A percentile compares a stretch with the other conserved stretches of the same genome.
These are phyloP conservation scores for Calycina herbarum DNA, from an alignment of 2,329 filamentous ascomycete genomes.

Conservation along the genomic window DNA sequence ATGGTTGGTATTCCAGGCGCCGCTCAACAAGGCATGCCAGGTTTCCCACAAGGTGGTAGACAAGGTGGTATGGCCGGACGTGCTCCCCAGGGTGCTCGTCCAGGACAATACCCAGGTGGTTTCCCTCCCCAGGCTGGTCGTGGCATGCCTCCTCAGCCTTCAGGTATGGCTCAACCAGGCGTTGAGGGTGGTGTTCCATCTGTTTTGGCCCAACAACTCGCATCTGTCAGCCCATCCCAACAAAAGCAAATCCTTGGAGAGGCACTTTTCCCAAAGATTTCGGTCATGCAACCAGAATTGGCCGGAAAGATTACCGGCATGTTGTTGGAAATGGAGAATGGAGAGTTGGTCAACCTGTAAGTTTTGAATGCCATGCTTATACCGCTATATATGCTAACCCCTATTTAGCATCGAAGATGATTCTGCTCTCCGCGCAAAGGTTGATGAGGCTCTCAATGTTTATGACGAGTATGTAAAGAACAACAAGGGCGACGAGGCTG, in stretches of 20 bases:
- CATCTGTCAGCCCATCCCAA: constrained; percentile 60
- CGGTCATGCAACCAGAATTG: constrained; percentile 88
- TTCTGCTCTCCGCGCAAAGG: constrained; percentile 85
- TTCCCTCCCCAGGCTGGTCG: constrained; percentile 40
- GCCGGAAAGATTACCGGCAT: constrained; percentile 99
- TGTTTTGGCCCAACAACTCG: constrained; percentile 57
- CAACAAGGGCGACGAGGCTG: constrained; percentile 38
- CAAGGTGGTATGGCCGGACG: constrained; percentile 43
- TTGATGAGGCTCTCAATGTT: constrained; percentile 93
- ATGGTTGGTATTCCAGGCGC: constrained; percentile 58
- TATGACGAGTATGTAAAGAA: constrained; percentile 98
- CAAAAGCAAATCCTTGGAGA: constrained; percentile 99
- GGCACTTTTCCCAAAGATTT: constrained; percentile 97
- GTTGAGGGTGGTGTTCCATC: constrained; percentile 40
- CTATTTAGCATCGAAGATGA: constrained; percentile 79
- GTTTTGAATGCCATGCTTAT: constrained; percentile 44
- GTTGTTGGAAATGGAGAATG: constrained; percentile 99
- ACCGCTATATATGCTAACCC: constrained; percentile 33
- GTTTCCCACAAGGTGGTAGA: constrained; percentile 52
- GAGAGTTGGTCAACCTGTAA: constrained; percentile 92
- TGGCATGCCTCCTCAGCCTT: constrained; percentile 38
- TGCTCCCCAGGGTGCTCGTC: constrained; percentile 39
- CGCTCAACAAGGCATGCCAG: constrained; percentile 54
- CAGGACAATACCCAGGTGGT: constrained; percentile 38
- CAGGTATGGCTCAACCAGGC: constrained; percentile 32